These are phyloP conservation scores for Simmondsia chinensis DNA, from an alignment of 148 eudicot species.

Conservation along the genomic window DNA sequence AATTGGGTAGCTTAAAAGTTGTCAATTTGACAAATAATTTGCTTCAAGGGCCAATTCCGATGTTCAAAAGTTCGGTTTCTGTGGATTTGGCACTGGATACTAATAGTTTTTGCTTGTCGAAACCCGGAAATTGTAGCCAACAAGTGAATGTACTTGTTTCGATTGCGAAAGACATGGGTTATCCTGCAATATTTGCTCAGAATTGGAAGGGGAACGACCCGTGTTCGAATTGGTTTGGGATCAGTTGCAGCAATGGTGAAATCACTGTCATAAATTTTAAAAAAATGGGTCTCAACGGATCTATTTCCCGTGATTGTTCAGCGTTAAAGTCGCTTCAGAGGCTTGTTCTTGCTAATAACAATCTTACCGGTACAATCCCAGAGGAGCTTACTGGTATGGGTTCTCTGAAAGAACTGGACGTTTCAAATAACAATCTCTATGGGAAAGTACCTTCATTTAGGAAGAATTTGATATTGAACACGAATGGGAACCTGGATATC, in stretches of 20 bases:
- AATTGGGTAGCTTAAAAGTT: constrained; percentile 48
- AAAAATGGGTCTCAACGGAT: constrained; percentile 68
- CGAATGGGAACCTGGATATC: constrained; percentile 52
- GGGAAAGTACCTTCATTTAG: constrained; percentile 72
- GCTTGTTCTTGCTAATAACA: constrained; percentile 64
- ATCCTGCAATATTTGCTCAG: constrained; percentile 60
- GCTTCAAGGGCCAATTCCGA: constrained; percentile 82
- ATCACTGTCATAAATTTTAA: constrained; percentile 66
- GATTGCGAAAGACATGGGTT: constrained; percentile 48
- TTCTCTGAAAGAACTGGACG: constrained; percentile 48
- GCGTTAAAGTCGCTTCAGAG: constrained; percentile 66
- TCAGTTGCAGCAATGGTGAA: constrained; percentile 66
- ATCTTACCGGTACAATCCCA: constrained; percentile 76
- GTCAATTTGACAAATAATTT: constrained; percentile 87
- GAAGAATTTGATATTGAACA: constrained; percentile 35
- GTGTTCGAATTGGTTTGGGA: constrained; percentile 74
- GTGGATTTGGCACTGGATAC: constrained; percentile 42
- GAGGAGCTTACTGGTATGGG: constrained; percentile 61
- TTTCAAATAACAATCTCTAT: constrained; percentile 55
- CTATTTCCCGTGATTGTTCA: constrained; percentile 65
- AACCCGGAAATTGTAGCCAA: constrained; percentile 68
- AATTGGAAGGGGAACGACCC: constrained; percentile 88
- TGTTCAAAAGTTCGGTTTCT: constrained; percentile 48
- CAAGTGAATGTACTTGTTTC: constrained; percentile 52
- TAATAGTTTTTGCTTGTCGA: constrained; percentile 68